Base-by-base conservation (phyloP, 169 alveolate species). In the Babesia caballi region DNA sequence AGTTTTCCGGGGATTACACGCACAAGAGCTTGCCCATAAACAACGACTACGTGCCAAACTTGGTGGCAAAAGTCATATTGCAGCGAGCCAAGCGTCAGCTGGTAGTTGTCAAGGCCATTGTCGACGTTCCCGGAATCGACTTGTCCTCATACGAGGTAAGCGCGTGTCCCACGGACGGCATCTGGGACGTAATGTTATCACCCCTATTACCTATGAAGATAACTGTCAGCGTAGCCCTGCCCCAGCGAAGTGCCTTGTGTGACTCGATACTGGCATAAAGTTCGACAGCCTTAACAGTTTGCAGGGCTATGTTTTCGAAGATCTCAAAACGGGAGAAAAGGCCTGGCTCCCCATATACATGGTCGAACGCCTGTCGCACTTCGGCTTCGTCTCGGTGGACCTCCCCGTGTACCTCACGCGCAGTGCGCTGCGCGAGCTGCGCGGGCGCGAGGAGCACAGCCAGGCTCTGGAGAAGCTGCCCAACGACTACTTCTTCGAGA, bases 321-420 rank as follows among this genome's bases (percentile, higher is more conserved):
- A 75, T 35, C 72, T 88, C 59, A 88, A 84, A 33, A 81, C 90
- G 4, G 93, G 93, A n/a, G 91, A 88, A 59, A 83, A 85, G 42
- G 83, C 83, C 36, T 88, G 93, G 93, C 58, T 81, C 32, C 93
- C 93, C n/a, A 59, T 88, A 19, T 88, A 88, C 27, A 68, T 88
- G 35, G 85, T 84, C 3, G 90, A 88, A 54, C 82, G 85, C 17
- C 76, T 88, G 54, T 81, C 90, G 68, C 84, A 88, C 33, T 82
- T 65, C 46, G 93, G 93, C 19, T 61, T 78, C 40, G 89, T 88
- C 4, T 72, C 84, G 0, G 90, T 83, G 0, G 93, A 88, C 28
- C 73, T 88, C 14, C 93, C 93, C 14, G 54, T 73, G 19, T 78
- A 75, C 86, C 76, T 88, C 17, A 72, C 84, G 27, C 75, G 74